Conservation (phyloP, 495 filamentous ascomycete genomes). For the Talaromyces trachyspermus region DNA sequence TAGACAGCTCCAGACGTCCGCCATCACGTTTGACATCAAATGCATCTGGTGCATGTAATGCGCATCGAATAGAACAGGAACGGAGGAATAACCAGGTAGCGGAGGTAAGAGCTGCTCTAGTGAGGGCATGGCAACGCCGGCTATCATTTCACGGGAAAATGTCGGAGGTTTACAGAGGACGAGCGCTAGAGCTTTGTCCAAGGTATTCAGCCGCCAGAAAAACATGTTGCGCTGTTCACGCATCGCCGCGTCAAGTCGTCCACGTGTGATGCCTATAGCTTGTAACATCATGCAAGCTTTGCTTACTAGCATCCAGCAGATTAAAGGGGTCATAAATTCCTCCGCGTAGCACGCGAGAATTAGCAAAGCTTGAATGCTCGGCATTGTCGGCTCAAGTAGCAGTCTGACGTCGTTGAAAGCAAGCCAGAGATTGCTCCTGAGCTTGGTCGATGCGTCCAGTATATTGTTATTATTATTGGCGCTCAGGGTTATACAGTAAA, state of each 20-base stretch:
- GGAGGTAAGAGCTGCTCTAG: background rate
- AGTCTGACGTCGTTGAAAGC: background rate
- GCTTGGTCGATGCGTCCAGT: background rate
- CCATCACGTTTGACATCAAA: background rate
- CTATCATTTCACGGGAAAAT: background rate
- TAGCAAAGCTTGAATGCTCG: background rate
- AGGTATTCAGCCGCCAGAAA: background rate
- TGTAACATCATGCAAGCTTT: background rate
- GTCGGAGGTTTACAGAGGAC: background rate
- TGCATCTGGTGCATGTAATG: background rate
- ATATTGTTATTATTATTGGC: background rate
- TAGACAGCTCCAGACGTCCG: background rate
- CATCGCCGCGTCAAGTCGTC: background rate
- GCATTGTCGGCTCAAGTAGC: background rate
- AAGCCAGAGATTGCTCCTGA: background rate
- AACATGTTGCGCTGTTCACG: background rate
- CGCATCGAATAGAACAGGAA: background rate
- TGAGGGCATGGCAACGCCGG: background rate
- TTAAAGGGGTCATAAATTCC: background rate
- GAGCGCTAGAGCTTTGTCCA: background rate
- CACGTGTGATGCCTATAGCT: background rate
- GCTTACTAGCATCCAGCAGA: background rate
- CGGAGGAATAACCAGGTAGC: background rate
- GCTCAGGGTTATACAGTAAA: background rate
- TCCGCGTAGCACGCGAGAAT: background rate